phyloP scores from a whole-genome alignment of 2,329 filamentous ascomycete species.

The Ophiostoma sp. region DNA sequence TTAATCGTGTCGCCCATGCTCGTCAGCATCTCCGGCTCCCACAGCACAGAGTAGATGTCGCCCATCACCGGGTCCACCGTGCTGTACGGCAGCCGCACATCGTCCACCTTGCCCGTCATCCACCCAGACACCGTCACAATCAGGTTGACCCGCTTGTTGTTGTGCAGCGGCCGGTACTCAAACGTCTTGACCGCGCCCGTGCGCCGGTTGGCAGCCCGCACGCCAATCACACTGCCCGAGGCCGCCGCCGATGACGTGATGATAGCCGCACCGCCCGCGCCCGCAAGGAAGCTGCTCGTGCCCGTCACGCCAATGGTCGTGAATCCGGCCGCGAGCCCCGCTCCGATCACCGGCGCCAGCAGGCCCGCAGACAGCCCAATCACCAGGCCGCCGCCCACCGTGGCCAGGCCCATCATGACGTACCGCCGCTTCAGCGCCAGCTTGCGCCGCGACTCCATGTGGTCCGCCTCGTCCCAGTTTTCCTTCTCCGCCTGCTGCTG shows the following conservation, averaged over 20 bases:
- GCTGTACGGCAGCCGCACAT: slow-evolving; percentile 90
- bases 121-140: slow-evolving; percentile 94
- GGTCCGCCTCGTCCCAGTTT: slow-evolving; percentile 95
- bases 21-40: slow-evolving; percentile 96
- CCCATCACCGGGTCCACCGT: slow-evolving; percentile 98
- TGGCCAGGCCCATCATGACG: slow-evolving; percentile 94
- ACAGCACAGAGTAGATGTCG: slow-evolving; percentile 91
- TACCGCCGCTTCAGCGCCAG: slow-evolving; percentile 75
- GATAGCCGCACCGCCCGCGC: slow-evolving; percentile 84
- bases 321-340: slow-evolving; percentile 87
- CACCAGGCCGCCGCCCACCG: slow-evolving; percentile 87
- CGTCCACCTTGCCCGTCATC: slow-evolving; percentile 98
- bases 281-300: slow-evolving; percentile 82
- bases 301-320: slow-evolving; percentile 91
- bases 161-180: slow-evolving; percentile 92
- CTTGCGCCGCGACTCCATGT: slow-evolving; percentile 82
- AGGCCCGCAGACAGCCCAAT: slow-evolving; percentile 92
- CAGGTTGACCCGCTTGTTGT: slow-evolving; percentile 94
- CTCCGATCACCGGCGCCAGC: slow-evolving; percentile 87
- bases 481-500: slow-evolving; percentile 91
- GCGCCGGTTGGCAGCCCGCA: slow-evolving; percentile 76
- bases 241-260: slow-evolving; percentile 87
- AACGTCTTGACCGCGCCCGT: slow-evolving; percentile 94
- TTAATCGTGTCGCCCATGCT: slow-evolving; percentile 99
- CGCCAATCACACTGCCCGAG: slow-evolving; percentile 80